Base-by-base conservation (phyloP, 2,329 filamentous ascomycete genomes). In the Cercospora zeina region DNA sequence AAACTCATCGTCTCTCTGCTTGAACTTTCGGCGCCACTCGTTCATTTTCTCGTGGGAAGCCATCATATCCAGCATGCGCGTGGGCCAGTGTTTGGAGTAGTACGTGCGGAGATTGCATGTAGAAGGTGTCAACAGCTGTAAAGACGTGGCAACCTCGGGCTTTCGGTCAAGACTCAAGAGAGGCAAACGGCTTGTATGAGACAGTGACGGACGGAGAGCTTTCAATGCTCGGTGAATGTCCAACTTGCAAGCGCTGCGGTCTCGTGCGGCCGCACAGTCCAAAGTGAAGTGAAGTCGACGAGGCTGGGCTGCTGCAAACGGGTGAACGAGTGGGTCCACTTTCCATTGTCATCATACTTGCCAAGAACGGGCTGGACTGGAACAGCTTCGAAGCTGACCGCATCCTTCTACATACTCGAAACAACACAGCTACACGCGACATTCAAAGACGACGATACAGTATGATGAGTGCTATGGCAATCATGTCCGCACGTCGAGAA, bases 1-100 rank as follows among this genome's bases (percentile, higher is more conserved):
- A 8, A 58, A 47, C 16, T 58, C 55, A 8, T 58, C 55, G 13
- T 58, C 55, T 58, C 55, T 47, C 55, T 58, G 55, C 42, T 58
- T 58, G 42, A 49, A 47, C 16, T 49, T 58, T 13, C 39, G 37
- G 0, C 55, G 55, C 37, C 37, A 58, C 19, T 58, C 55, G 2
- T 30, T 42, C 39, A 58, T 58, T 16, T 39, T 49, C 54, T 39
- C 54, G 2, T 36, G 54, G 4, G 49, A 33, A 31, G 49, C 27
- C 49, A 53, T 53, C 2, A 3, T 13, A 6, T 34, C 49, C 14
- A 33, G 49, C 49, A 30, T 7, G 31, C 49, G 9, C 2, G 4
- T 31, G 11, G 8, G 10, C 49, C 49, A 8, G 2, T 10, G 14
- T 14, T 53, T 19, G n/a, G 13, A 4, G n/a, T 16, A 21, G 16